Evolutionary conservation across 768 basidiomycete species (phyloP).

Genomic region (Boletus vermiculosoides): DNA sequence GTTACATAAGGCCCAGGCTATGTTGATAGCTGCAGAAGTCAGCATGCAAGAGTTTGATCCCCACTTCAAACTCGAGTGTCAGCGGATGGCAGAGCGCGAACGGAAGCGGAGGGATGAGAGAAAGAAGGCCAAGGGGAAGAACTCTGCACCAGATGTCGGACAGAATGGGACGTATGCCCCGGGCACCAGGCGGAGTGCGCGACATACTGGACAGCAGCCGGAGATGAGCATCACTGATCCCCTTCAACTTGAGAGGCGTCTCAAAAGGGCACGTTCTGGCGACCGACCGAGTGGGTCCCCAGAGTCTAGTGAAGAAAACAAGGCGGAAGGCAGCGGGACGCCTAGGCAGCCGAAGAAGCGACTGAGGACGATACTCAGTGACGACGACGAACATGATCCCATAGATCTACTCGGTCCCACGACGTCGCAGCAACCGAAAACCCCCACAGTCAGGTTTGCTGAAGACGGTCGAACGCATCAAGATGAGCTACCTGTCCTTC

Average conservation of each 20-base stretch:
- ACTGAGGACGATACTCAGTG: conserved; percentile 43
- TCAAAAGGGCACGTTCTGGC: conserved; percentile 69
- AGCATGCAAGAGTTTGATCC: conserved; percentile 85
- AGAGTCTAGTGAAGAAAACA: conserved; percentile 47
- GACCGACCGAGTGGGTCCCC: conserved; percentile 50
- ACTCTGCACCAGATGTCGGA: conserved; percentile 20
- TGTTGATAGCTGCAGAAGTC: conserved; percentile 84
- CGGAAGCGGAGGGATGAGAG: conserved; percentile 58
- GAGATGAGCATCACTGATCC: conserved; percentile 77
- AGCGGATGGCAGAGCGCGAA: conserved; percentile 80
- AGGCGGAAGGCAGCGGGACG: conserved; percentile 38
- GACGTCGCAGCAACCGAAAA: conserved; percentile 33
- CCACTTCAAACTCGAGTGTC: conserved; percentile 77
- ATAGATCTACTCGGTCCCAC: conserved; percentile 38
- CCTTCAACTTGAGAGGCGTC: conserved; percentile 65
- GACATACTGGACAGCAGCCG: conserved; percentile 68
- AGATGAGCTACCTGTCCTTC: conserved; percentile 15
- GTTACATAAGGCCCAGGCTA: conserved; percentile 78
- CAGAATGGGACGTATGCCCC: conserved; percentile 40
- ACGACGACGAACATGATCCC: conserved; percentile 50
- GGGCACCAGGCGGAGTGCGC: conserved; percentile 67
- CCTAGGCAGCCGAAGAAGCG: conserved; percentile 53
- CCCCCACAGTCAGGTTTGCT: conserved; percentile 52
- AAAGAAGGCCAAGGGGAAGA: conserved; percentile 38
- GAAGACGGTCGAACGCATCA: conserved; percentile 26